These are phyloP conservation scores for Thelonectria discophora DNA, from an alignment of 2,329 filamentous ascomycete genomes.

Conservation along the genomic window DNA sequence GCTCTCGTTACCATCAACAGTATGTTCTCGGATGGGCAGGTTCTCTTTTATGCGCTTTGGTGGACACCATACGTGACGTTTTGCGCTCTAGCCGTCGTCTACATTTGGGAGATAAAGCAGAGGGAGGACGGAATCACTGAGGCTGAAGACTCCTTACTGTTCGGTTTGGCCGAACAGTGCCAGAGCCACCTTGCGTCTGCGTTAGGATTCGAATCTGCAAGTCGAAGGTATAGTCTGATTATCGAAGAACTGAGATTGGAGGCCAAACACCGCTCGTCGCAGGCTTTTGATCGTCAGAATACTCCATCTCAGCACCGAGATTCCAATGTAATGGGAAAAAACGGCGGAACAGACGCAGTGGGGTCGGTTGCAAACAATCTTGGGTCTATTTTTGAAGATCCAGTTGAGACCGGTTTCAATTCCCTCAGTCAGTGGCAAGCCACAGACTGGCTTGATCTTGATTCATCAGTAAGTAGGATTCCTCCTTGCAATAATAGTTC, in stretches of 20 bases:
- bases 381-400: constrained; percentile 14
- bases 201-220: constrained; percentile 53
- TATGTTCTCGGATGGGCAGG: constrained; percentile 19
- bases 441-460: constrained; percentile 17
- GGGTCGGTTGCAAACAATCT: constrained; percentile 10
- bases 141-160: constrained; percentile 36
- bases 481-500: too few species aligned
- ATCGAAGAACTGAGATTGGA: constrained; percentile 58
- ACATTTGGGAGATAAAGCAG: constrained; percentile 63
- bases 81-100: constrained; percentile 61
- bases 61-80: constrained; percentile 64
- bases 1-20: constrained; percentile 17
- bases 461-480: constrained; percentile 15
- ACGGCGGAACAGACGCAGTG: not conserved
- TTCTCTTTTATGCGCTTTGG: constrained; percentile 59
- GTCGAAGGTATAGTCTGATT: constrained; percentile 60
- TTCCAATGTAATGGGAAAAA: not conserved
- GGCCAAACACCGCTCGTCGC: constrained; percentile 15
- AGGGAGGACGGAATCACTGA: constrained; percentile 24
- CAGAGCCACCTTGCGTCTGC: constrained; percentile 54
- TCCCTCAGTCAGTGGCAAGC: constrained; percentile 19
- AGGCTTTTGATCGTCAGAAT: not conserved
- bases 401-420: not conserved
- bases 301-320: not conserved
- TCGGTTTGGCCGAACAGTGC: constrained; percentile 56